A percentile compares a stretch with the other conserved stretches of the same genome.
These are phyloP conservation scores for Xerocomellus amylosporus DNA, from an alignment of 768 basidiomycete species.

Conservation along the genomic window DNA sequence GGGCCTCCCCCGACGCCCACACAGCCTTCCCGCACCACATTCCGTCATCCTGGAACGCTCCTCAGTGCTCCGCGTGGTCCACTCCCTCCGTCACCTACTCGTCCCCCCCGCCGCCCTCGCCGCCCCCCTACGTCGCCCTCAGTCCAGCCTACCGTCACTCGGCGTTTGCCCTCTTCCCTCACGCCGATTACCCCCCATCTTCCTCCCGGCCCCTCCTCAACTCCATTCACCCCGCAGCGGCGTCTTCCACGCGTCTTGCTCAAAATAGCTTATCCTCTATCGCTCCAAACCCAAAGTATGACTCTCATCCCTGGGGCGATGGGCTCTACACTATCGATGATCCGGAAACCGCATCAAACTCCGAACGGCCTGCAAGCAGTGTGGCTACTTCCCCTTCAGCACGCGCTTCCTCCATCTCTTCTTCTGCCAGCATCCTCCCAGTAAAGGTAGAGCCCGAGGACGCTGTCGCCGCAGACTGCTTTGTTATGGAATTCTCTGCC, in stretches of 20 bases:
- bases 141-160: slow-evolving; percentile 26
- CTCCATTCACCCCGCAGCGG: slow-evolving; percentile 8
- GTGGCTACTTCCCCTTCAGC: slow-evolving; percentile 35
- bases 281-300: slow-evolving; percentile 17
- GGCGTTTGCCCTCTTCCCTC: slow-evolving; percentile 16
- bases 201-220: slow-evolving; percentile 21
- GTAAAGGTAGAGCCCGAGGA: slow-evolving; percentile 35
- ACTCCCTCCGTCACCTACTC: slow-evolving; percentile 18
- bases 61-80: slow-evolving; percentile 17
- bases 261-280: slow-evolving; percentile 21
- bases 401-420: slow-evolving; percentile 35
- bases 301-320: slow-evolving; percentile 28
- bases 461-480: slow-evolving; percentile 25
- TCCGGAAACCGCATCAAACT: slow-evolving; percentile 34
- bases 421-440: slow-evolving; percentile 27
- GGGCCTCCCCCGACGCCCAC: slow-evolving; percentile 20
- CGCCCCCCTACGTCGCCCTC: slow-evolving; percentile 22
- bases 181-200: slow-evolving; percentile 19
- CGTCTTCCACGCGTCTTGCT: slow-evolving; percentile 9
- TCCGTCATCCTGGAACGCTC: slow-evolving; percentile 19
- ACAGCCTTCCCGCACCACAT: slow-evolving; percentile 14
- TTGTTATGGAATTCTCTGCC: slow-evolving; percentile 36
- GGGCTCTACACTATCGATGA: slow-evolving; percentile 35
- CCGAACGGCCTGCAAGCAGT: slow-evolving; percentile 34
- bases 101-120: slow-evolving; percentile 23